Conservation (phyloP, 768 basidiomycete genomes). For the Brasilioporus rufonigricans region DNA sequence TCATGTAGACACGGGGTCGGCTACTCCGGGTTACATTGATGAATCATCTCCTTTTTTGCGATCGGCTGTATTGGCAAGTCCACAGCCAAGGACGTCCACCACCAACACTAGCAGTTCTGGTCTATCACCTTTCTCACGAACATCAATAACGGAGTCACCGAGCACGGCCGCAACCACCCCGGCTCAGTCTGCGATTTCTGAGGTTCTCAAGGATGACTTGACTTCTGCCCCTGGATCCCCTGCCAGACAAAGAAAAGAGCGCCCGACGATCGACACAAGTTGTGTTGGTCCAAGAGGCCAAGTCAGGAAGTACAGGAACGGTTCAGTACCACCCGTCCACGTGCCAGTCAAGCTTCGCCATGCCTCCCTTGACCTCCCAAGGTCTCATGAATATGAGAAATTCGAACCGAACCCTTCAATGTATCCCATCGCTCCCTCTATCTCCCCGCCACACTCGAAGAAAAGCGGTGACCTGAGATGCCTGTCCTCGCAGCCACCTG, state of each 20-base stretch:
- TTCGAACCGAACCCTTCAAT: conserved; percentile 30
- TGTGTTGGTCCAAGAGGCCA: conserved; percentile 31
- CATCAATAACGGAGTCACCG: conserved; percentile 24
- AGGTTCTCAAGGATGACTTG: conserved; percentile 11
- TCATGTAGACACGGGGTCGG: conserved; percentile 28
- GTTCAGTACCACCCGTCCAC: conserved; percentile 31
- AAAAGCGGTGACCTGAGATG: conserved; percentile 21
- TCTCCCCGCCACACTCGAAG: conserved; percentile 23
- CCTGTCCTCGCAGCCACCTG: conserved; percentile 24
- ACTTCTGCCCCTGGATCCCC: conserved; percentile 14
- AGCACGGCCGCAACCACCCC: conserved; percentile 29
- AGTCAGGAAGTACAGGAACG: conserved; percentile 31
- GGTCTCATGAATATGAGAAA: conserved; percentile 20
- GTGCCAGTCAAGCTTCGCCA: conserved; percentile 30
- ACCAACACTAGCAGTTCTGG: conserved; percentile 25
- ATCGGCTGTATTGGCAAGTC: conserved; percentile 21
- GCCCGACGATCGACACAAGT: conserved; percentile 33
- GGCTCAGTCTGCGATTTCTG: conserved; percentile 22
- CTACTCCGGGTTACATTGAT: conserved; percentile 21
- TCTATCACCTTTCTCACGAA: conserved; percentile 30
- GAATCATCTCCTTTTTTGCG: conserved; percentile 21
- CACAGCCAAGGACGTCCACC: conserved; percentile 25
- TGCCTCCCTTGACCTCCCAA: conserved; percentile 31
- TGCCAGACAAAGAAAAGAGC: conserved; percentile 27
- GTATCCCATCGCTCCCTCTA: conserved; percentile 31